phyloP scores from a whole-genome alignment of 306 rosid genomes.

The Potentilla sterilis region DNA sequence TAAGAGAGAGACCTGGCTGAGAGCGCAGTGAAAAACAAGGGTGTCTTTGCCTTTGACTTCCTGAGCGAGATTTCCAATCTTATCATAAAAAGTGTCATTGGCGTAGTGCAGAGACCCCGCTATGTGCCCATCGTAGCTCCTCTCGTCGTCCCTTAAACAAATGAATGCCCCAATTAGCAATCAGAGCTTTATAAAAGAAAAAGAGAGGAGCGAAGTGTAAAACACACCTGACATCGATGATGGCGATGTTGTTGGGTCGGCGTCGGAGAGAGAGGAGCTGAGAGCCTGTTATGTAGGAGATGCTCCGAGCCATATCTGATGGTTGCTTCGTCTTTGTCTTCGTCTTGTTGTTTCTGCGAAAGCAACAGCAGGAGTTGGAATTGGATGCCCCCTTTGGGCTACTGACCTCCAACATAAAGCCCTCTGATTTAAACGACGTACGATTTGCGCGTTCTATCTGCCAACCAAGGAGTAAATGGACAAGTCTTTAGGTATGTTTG shows the following conservation, averaged over 20 bases:
- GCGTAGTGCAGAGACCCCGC: slow-evolving; percentile 74
- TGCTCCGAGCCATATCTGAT: slow-evolving; percentile 43
- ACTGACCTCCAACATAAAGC: background rate
- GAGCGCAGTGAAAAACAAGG: slow-evolving; percentile 85
- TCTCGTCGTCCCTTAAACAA: slow-evolving; percentile 64
- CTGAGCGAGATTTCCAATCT: slow-evolving; percentile 53
- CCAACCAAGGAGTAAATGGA: too few relatives aligned
- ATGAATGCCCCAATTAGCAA: background rate
- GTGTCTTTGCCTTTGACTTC: slow-evolving; percentile 77
- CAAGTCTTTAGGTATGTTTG: background rate
- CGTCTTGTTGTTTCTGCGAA: background rate
- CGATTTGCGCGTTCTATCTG: background rate
- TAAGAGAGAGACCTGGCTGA: slow-evolving; percentile 52
- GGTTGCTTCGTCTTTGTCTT: slow-evolving; percentile 7
- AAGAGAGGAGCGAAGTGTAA: background rate
- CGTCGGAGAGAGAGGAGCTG: slow-evolving; percentile 63
- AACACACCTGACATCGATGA: slow-evolving; percentile 56
- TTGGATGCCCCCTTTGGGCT: slow-evolving; percentile 5
- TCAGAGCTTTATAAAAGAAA: background rate
- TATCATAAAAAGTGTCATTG: slow-evolving; percentile 54
- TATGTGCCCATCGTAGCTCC: slow-evolving; percentile 72
- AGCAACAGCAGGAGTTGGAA: background rate
- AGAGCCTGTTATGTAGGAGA: slow-evolving; percentile 61
- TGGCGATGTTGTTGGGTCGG: slow-evolving; percentile 55
- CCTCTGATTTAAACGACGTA: background rate